Base-by-base conservation (phyloP, 768 basidiomycete genomes). In the Mycena capillaripes region DNA sequence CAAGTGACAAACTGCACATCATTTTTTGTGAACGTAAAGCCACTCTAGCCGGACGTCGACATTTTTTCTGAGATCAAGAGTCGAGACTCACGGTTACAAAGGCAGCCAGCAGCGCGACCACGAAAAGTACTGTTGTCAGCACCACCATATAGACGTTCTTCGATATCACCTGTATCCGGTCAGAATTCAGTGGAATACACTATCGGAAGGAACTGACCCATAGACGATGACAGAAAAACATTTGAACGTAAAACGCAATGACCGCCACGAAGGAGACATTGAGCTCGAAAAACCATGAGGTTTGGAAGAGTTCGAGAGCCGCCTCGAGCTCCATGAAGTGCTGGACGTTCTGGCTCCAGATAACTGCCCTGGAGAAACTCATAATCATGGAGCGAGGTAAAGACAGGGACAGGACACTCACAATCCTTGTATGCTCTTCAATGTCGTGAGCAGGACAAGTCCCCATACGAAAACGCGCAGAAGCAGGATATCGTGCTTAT, bases 181-280 rank as follows among this genome's bases (percentile, higher is more conserved):
- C 25, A 32, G 17, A 55, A 19, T 32, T 55, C 8, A 55, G 16
- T 52, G 50, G 29, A 29, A 55, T 3, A 19, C 19, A 55, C 6
- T 32, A 32, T 17, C 23, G 12, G 4, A 23, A 55, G 6, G 34
- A 55, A 32, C 53, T 8, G 8, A 55, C 53, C 53, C 29, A 55
- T 6, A 55, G 53, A 55, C 53, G 53, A 12, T 55, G 17, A 16
- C 53, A 55, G 53, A 55, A 55, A 16, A 55, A 55, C 19, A 55
- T 55, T 55, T 55, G 53, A 17, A 55, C 53, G 21, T 55, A 55
- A 19, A 55, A 55, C 29, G 53, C 53, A 55, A 55, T 55, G 29
- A 55, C 17, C 4, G 53, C 53, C 16, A 55, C 53, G 53, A 55
- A 55, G 16, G 30, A 7, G 29, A 55, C 29, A 12, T 55, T 55